phyloP scores from a whole-genome alignment of 2,329 filamentous ascomycete species.

The Lachnellula willkommii region DNA sequence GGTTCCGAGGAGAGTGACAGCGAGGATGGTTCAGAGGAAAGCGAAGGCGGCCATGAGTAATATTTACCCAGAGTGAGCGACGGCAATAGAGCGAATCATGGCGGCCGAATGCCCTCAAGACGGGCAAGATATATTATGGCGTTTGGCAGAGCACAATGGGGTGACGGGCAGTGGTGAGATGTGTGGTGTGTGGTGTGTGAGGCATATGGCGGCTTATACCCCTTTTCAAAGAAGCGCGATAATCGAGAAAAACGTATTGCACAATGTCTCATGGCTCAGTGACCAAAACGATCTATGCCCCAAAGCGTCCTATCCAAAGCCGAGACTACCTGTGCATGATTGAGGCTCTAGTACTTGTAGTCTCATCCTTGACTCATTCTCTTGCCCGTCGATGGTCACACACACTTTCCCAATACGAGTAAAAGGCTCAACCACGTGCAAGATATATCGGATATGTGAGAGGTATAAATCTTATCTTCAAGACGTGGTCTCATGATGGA shows the following conservation, averaged over 20 bases:
- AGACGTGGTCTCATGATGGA: neutral
- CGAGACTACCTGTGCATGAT: neutral
- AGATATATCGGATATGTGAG: neutral
- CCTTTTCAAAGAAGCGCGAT: neutral
- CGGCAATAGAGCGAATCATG: neutral
- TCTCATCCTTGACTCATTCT: too few species aligned
- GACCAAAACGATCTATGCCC: neutral
- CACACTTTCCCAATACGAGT: neutral
- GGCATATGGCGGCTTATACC: neutral
- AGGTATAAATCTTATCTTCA: neutral
- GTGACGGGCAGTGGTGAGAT: neutral
- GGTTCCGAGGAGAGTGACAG: constrained; percentile 18
- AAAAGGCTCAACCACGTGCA: neutral
- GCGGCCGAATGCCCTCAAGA: neutral
- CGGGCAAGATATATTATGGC: neutral
- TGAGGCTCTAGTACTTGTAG: neutral
- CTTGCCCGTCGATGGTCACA: neutral
- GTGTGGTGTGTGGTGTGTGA: neutral
- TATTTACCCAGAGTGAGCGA: neutral
- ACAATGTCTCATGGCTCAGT: neutral
- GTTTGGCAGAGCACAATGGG: neutral
- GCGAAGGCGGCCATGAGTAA: constrained; percentile 17
- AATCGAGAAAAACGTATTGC: neutral
- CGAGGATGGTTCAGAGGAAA: constrained; percentile 17
- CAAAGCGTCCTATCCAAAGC: neutral